Evolutionary conservation across 371 early-diverging fungal genomes (phyloP), one percentile per base, ranked within the genome.

Genomic region (Lichtheimia ornata): DNA sequence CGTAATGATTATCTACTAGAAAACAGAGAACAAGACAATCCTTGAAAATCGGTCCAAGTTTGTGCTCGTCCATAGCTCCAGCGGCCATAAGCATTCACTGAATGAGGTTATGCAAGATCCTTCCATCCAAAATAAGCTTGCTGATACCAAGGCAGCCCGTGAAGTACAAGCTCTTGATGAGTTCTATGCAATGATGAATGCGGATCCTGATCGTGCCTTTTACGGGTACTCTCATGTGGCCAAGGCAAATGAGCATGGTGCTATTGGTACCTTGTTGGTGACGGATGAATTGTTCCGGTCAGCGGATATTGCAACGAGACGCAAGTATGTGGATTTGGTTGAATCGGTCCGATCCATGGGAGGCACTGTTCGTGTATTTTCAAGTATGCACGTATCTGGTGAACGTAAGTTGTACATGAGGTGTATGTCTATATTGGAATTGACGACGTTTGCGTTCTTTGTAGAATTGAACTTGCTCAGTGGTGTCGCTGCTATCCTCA

Each of bases 401-500:
- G 99, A 97, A 80, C 95, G 90, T 88, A 83, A 81, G 87, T 72
- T 17, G 2, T n/a, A 54, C 30, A 1, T 53, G 30, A 5, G 1
- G 3, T 53, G 12, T 42, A 40, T 43, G 14, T 28, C 4, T 11
- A 41, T 14, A 14, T 4, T 15, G 6, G 15, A 15, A 52, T 25
- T 52, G 53, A 22, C 22, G 22, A 17, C 56, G 7, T 14, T 22
- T 18, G 11, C 0, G 18, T 25, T 0, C 24, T 53, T 18, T 60
- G 24, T 67, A 87, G 88, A 97, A 78, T 81, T 98, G 15, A 87
- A 87, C 62, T 92, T 95, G 73, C 76, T 98, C 44, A 90, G 95
- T 9, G 99, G 99, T 41, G 91, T 97, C 4, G 99, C 99, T 0
- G 96, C 97, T 4, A 93, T 95, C 28, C 81, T 97, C 28, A 91